Evolutionary conservation across 495 filamentous ascomycete species (phyloP), one percentile per base, ranked within the genome.

Genomic region (Penicillium subrubescens): DNA sequence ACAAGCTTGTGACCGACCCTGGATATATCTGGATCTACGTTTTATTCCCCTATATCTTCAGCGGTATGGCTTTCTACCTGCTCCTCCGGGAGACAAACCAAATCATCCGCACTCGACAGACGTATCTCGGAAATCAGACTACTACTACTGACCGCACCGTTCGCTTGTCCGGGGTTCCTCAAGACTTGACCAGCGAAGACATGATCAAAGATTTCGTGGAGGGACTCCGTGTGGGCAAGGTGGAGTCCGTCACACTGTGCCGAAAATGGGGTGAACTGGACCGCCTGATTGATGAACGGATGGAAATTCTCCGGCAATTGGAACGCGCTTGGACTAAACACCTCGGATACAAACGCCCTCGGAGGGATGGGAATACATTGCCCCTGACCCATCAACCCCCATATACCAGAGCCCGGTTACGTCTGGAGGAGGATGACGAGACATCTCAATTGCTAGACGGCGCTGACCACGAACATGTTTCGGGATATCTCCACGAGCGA

Each of bases 141-240:
- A 97, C 94, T 23, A 87, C 97, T 41, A 98, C 96, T 2, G 94
- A 97, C 76, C 89, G 94, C 39, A 99, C 96, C 0, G 91, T 99
- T 71, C 88, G 91, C 5, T 78, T 99, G 11, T 94, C 95, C 2
- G 94, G 93, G 2, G 93, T 99, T 35, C 96, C 96, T 0, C 73
- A 72, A 7, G 90, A 96, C 12, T 76, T 98, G 59, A 84, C 88
- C 57, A 90, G 90, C 0, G 93, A 98, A 70, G 87, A 88, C 15
- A 89, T 89, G 60, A 92, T 99, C 62, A 93, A 92, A 66, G 84
- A 93, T 27, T 90, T 97, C 60, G 85, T 99, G 23, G 93, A 99
- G 70, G 88, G 87, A 37, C 77, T 99, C 23, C 87, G 90, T 55
- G 92, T 99, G 68, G 96, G 96, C n/a, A 92, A 92, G 68, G 96